A percentile compares a stretch with the other conserved stretches of the same genome.
Evolutionary conservation across 108 stramenopile genomes (phyloP).

Genomic region (Nitzschia sp.): DNA sequence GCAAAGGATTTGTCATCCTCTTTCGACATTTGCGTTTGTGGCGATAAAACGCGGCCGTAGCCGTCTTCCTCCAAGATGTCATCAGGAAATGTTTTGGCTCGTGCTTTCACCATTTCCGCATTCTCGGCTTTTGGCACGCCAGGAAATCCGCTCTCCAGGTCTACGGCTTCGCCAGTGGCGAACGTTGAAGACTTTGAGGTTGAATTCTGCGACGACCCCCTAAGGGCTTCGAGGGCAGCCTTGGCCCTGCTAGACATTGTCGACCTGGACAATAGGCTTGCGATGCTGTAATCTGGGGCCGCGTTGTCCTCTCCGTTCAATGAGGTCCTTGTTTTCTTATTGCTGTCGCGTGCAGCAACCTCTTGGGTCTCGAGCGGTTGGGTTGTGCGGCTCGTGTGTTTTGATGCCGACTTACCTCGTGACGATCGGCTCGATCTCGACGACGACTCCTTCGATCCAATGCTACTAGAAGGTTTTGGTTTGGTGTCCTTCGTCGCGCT

Average conservation of each 20-base stretch:
- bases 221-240: not conserved
- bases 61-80: not conserved
- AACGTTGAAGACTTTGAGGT: not conserved
- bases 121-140: not conserved
- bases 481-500: too few relatives aligned
- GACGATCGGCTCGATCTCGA: not conserved
- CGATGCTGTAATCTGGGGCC: not conserved
- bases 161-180: not conserved
- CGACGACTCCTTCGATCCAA: not conserved
- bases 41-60: not conserved
- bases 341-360: not conserved
- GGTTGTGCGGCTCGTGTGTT: not conserved
- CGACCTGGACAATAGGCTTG: not conserved
- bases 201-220: not conserved
- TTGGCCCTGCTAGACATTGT: not conserved
- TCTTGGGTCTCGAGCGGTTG: not conserved
- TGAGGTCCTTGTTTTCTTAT: too few relatives aligned
- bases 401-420: not conserved
- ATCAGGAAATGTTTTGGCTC: not conserved
- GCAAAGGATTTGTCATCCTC: constrained; percentile 2
- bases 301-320: not conserved
- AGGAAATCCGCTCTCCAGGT: not conserved
- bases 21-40: not conserved
- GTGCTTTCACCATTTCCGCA: not conserved
- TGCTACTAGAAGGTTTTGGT: too few relatives aligned